A percentile compares a stretch with the other conserved stretches of the same genome.
These are phyloP conservation scores for Colletotrichum incanum DNA, from an alignment of 2,329 filamentous ascomycete species.

Conservation along the genomic window DNA sequence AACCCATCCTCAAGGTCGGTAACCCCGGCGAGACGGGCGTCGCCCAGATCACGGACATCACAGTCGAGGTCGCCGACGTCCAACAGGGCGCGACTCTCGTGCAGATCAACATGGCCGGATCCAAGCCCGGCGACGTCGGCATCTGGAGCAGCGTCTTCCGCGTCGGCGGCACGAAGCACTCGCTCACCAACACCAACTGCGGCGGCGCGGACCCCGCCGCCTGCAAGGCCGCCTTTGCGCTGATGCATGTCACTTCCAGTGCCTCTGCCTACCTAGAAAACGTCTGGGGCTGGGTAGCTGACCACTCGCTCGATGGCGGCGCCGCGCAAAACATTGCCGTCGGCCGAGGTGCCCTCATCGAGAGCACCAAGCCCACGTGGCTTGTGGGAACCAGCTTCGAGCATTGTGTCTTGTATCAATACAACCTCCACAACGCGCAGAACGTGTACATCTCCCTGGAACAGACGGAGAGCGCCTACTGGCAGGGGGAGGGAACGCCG, in stretches of 20 bases:
- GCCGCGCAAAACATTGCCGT: constrained; percentile 58
- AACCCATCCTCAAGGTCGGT: constrained; percentile 67
- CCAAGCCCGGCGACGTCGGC: constrained; percentile 63
- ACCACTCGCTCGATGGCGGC: constrained; percentile 67
- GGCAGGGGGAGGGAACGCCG: constrained; percentile 52
- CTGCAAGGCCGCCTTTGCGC: constrained; percentile 64
- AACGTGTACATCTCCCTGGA: constrained; percentile 62
- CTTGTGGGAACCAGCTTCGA: constrained; percentile 67
- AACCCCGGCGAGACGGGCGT: constrained; percentile 63
- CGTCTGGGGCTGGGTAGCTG: constrained; percentile 63
- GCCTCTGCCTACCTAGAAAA: constrained; percentile 69
- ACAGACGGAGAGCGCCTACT: constrained; percentile 65
- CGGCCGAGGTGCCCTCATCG: constrained; percentile 63
- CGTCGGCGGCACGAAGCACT: constrained; percentile 62
- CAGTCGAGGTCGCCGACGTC: constrained; percentile 65
- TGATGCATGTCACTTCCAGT: constrained; percentile 64
- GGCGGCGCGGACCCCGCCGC: constrained; percentile 49
- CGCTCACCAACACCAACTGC: constrained; percentile 57
- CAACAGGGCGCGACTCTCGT: constrained; percentile 58
- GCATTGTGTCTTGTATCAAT: constrained; percentile 68
- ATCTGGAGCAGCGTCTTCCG: constrained; percentile 64
- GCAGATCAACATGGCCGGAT: constrained; percentile 66
- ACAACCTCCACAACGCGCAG: constrained; percentile 62
- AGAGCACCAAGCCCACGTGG: constrained; percentile 67
- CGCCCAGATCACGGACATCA: constrained; percentile 67